Conservation (phyloP, 148 eudicot species). For the Nyssa sinensis region DNA sequence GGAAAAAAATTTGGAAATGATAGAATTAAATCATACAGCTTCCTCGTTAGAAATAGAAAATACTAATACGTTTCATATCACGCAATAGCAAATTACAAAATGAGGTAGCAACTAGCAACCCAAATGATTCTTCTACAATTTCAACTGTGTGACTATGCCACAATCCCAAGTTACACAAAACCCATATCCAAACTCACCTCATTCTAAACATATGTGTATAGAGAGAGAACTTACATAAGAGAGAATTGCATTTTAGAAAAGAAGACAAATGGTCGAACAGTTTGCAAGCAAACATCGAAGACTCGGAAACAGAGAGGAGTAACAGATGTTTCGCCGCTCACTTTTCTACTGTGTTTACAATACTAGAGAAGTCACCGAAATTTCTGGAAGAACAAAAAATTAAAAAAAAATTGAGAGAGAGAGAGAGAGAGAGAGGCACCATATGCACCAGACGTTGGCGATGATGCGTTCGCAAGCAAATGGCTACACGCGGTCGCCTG, state of each 20-base stretch:
- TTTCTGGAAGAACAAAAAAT: background rate
- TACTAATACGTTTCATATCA: background rate
- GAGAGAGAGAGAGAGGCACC: background rate
- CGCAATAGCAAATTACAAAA: background rate
- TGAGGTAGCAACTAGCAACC: background rate
- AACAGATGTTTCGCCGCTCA: background rate
- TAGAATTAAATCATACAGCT: no score
- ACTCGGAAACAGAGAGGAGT: no score
- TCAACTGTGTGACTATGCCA: background rate
- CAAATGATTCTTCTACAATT: background rate
- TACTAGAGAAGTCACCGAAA: background rate
- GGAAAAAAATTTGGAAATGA: no score
- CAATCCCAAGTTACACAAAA: background rate
- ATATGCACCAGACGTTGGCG: conserved; percentile 1
- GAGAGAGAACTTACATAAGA: conserved; percentile 5
- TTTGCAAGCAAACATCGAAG: background rate
- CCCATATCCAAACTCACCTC: conserved; percentile 2
- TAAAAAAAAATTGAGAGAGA: background rate
- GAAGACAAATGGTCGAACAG: background rate
- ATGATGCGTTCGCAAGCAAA: background rate
- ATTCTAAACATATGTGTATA: background rate
- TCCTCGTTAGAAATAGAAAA: no score
- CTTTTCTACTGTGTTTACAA: background rate
- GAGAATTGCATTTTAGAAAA: conserved; percentile 12
- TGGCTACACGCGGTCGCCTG: background rate